phyloP scores from a whole-genome alignment of 2,329 filamentous ascomycete genomes.

The Penicillium thymicola region DNA sequence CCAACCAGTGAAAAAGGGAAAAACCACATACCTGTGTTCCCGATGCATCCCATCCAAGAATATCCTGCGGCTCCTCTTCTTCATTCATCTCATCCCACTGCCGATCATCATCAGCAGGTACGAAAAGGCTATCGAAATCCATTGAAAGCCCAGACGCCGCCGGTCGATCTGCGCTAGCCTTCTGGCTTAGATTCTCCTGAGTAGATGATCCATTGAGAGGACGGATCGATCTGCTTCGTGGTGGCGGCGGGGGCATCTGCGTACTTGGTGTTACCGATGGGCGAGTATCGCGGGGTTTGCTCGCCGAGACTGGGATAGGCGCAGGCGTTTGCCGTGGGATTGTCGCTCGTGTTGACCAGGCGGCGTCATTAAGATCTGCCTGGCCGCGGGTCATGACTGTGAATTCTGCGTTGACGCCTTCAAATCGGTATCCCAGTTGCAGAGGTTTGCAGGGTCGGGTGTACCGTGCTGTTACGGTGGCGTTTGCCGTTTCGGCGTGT shows the following conservation, averaged over 20 bases:
- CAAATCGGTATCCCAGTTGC: slow-evolving; percentile 57
- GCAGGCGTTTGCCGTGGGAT: slow-evolving; percentile 38
- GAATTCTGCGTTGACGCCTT: slow-evolving; percentile 58
- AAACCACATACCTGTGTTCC: slow-evolving; percentile 37
- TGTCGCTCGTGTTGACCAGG: slow-evolving; percentile 41
- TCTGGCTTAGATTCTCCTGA: slow-evolving; percentile 21
- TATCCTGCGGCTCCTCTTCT: slow-evolving; percentile 55
- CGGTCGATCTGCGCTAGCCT: slow-evolving; percentile 25
- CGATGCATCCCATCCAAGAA: slow-evolving; percentile 60
- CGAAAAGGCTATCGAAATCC: slow-evolving; percentile 58
- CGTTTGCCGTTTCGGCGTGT: slow-evolving; percentile 59
- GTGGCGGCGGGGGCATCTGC: slow-evolving; percentile 31
- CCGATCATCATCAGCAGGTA: slow-evolving; percentile 58
- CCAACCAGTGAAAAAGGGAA: background rate
- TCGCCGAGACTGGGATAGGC: slow-evolving; percentile 22
- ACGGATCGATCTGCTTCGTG: slow-evolving; percentile 29
- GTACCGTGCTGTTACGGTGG: slow-evolving; percentile 55
- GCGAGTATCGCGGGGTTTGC: slow-evolving; percentile 5
- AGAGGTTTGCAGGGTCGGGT: slow-evolving; percentile 59
- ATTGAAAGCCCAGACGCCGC: slow-evolving; percentile 30
- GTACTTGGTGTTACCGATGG: slow-evolving; percentile 12
- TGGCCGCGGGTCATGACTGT: slow-evolving; percentile 65
- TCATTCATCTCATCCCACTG: slow-evolving; percentile 60
- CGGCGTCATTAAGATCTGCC: slow-evolving; percentile 37
- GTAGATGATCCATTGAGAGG: slow-evolving; percentile 33